Base-by-base conservation (phyloP, 2,329 filamentous ascomycete genomes). In the Metarhizium anisopliae region DNA sequence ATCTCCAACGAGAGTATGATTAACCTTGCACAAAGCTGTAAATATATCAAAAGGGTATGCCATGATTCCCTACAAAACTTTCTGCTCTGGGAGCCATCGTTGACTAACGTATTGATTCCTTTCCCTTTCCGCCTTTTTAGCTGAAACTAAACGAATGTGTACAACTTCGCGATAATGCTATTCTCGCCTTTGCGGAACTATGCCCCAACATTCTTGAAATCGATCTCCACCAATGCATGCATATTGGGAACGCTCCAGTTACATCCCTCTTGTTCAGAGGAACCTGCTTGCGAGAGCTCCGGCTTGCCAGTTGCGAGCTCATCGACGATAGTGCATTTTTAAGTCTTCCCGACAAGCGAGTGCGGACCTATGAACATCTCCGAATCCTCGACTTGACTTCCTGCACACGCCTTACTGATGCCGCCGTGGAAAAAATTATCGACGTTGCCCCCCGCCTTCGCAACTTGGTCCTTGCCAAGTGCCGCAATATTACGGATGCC, bases 151-250 rank as follows among this genome's bases (percentile, higher is more conserved):
- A 97, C 70, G 89, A 92, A 56, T 96, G 94, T 68, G 72, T 74
- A n/a, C 88, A 95, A 70, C 76, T 96, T 38, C 90, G 87, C 43
- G 90, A 97, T 67, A 78, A 80, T 51, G 86, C 91, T 6, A 86
- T 97, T 60, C 77, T 89, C 57, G 89, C 91, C 3, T 95, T 99
- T 67, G 93, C 94, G 6, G 78, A 85, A 50, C 83, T 95, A 71
- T 96, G 93, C 68, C 89, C 86, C 13, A 93, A 96, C 62, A 91
- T 99, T 36, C 85, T 99, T 59, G 94, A 99, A 71, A 96, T 99
- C 59, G 94, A 99, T 68, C 81, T 99, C 14, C 89, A 96, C 63
- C 87, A 90, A 63, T 95, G 94, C 74, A 80, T 77, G 55, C 80
- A 85, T 50, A 84, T 99, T 61, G 89, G 89, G 59, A 94, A 95